Percentiles rank a stretch among this genome's conserved stretches.
These are phyloP conservation scores for Wickerhamomyces strasburgensis DNA, from an alignment of 805 yeast species.

Conservation along the genomic window DNA sequence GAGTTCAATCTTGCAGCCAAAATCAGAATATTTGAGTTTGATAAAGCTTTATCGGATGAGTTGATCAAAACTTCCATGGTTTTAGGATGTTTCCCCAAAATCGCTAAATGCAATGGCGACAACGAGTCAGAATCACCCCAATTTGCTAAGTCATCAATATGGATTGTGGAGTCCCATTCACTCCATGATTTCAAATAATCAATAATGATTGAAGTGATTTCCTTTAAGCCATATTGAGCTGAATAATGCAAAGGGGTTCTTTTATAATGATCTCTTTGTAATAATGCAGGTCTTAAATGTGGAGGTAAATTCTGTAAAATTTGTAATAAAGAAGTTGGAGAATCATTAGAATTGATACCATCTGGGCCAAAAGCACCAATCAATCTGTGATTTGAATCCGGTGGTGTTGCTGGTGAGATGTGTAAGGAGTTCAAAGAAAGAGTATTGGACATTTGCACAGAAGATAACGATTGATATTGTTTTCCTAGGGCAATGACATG, in stretches of 20 bases:
- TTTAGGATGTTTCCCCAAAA: conserved; percentile 75
- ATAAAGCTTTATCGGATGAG: conserved; percentile 33
- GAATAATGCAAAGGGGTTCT: conserved; percentile 90
- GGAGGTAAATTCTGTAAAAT: conserved; percentile 54
- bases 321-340: conserved; percentile 54
- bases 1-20: conserved; percentile 59
- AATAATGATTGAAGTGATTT: conserved; percentile 54
- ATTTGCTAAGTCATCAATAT: conserved; percentile 49
- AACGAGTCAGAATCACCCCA: conserved; percentile 75
- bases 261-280: conserved; percentile 67
- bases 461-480: conserved; percentile 32
- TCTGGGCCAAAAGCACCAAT: conserved; percentile 56
- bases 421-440: conserved; percentile 12
- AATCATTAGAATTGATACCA: conserved; percentile 54
- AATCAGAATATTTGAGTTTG: conserved; percentile 54
- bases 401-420: conserved; percentile 45
- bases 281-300: conserved; percentile 47
- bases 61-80: conserved; percentile 61
- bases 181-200: conserved; percentile 55
- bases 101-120: conserved; percentile 80
- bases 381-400: conserved; percentile 42
- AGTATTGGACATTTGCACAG: conserved; percentile 5
- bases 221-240: conserved; percentile 76
- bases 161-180: conserved; percentile 40
- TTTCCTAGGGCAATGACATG: conserved; percentile 76